Evolutionary conservation across 2,329 filamentous ascomycete species (phyloP).

Genomic region (Emmonsiellopsis sp.): DNA sequence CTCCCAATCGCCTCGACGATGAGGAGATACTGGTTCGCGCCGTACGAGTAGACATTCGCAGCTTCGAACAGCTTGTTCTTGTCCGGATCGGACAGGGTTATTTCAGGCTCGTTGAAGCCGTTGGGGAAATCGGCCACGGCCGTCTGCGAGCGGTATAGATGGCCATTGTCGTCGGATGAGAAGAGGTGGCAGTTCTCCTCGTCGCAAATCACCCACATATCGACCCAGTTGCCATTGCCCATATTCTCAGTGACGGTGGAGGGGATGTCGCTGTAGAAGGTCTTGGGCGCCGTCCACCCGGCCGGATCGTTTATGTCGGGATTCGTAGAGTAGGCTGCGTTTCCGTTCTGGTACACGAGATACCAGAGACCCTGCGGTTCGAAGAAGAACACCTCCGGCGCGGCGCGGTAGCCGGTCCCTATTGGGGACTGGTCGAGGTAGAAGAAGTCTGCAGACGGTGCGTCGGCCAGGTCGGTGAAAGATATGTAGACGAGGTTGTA

Average conservation of each 20-base stretch:
- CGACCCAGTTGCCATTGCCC: neutral
- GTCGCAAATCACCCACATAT: neutral
- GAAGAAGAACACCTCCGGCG: neutral
- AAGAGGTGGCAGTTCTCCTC: neutral
- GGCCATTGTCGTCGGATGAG: neutral
- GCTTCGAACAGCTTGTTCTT: neutral
- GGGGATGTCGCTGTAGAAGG: neutral
- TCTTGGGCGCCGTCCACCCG: neutral
- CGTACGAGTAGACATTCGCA: neutral
- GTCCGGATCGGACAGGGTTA: neutral
- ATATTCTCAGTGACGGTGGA: neutral
- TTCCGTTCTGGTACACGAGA: neutral
- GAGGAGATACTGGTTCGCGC: neutral
- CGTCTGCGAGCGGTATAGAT: neutral
- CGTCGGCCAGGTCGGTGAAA: neutral
- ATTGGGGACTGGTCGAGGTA: neutral
- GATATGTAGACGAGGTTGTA: neutral
- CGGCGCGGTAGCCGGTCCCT: neutral
- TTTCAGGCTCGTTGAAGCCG: neutral
- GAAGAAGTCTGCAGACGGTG: neutral
- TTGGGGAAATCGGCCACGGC: neutral
- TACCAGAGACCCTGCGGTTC: neutral
- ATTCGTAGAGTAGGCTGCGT: neutral
- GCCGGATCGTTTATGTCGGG: neutral
- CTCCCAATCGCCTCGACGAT: neutral